Evolutionary conservation across 768 basidiomycete genomes (phyloP).

Genomic region (Agrocybe praecox): DNA sequence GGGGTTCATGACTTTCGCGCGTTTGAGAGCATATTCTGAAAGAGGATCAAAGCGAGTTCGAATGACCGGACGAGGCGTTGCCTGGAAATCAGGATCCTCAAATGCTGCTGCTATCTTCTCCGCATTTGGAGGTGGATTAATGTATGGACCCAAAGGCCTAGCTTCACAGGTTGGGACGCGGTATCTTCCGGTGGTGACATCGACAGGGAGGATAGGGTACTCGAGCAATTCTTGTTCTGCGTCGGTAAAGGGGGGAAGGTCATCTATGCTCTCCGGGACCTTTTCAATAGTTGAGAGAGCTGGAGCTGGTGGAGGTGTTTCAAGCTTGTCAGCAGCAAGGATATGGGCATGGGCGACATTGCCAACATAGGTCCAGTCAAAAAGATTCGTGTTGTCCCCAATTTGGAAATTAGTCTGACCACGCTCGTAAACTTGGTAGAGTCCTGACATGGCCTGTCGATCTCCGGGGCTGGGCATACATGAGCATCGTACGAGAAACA

Average conservation of each 20-base stretch:
- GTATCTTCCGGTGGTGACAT: constrained; percentile 62
- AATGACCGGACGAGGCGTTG: constrained; percentile 55
- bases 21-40: constrained; percentile 56
- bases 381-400: constrained; percentile 90
- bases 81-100: constrained; percentile 41
- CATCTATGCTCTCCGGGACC: constrained; percentile 34
- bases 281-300: constrained; percentile 37
- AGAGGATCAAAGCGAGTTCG: constrained; percentile 86
- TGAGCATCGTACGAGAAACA: background rate
- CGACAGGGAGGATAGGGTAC: constrained; percentile 60
- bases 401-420: constrained; percentile 92
- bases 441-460: constrained; percentile 79
- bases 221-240: constrained; percentile 45
- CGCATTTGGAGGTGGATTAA: constrained; percentile 61
- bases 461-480: constrained; percentile 75
- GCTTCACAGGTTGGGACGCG: constrained; percentile 80
- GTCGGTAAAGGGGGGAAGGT: constrained; percentile 41
- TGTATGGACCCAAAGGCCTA: constrained; percentile 82
- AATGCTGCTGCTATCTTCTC: constrained; percentile 60
- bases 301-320: constrained; percentile 48
- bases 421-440: constrained; percentile 76
- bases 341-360: constrained; percentile 95
- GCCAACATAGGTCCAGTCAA: constrained; percentile 96
- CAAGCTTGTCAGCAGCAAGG: constrained; percentile 88
- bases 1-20: constrained; percentile 45